Base-by-base conservation (phyloP, 805 yeast genomes). In the Yamadazyma endophytica region DNA sequence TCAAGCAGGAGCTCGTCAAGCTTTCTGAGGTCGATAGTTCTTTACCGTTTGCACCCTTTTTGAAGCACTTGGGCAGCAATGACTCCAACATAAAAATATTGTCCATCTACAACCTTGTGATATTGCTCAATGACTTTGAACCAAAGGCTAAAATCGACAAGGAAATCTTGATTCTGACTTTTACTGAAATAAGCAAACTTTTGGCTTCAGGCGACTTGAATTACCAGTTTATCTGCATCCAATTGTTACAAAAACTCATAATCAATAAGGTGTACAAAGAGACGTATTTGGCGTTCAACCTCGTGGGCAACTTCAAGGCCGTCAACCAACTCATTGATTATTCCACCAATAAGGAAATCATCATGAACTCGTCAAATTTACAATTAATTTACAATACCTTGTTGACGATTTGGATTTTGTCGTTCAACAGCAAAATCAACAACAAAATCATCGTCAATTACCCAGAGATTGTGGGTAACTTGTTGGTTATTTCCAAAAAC, bases 331-430 rank as follows among this genome's bases (percentile, higher is more conserved):
- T 37, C 7, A 29, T 41, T 17, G 17, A 29, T 12, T 26, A 35
- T 24, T 36, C 37, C 16, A 35, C 33, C 21, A 31, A 29, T 28
- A 34, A 31, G 21, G 32, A 26, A 14, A 31, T 29, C 16, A 15
- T 28, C 13, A 49, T 67, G 29, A 61, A 64, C 40, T 44, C 64
- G 6, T 49, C 63, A 13, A 79, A 77, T 36, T 70, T 89, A 39
- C 98, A 92, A 64, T 72, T 87, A 46, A 88, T 82, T 55, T 92
- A 92, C 61, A 75, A 84, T 48, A 68, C 81, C 5, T 70, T 90
- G 42, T 68, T 92, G 52, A 69, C 81, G 14, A 65, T 86, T 28
- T 92, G 98, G 98, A 68, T 88, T 32, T 66, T 87, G 39, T 77
- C 95, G 4, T 92, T 90, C 62, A 81, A 76, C 54, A 56, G 57